These are phyloP conservation scores for Penicillium sp. DNA, from an alignment of 2,329 filamentous ascomycete species.

Conservation along the genomic window DNA sequence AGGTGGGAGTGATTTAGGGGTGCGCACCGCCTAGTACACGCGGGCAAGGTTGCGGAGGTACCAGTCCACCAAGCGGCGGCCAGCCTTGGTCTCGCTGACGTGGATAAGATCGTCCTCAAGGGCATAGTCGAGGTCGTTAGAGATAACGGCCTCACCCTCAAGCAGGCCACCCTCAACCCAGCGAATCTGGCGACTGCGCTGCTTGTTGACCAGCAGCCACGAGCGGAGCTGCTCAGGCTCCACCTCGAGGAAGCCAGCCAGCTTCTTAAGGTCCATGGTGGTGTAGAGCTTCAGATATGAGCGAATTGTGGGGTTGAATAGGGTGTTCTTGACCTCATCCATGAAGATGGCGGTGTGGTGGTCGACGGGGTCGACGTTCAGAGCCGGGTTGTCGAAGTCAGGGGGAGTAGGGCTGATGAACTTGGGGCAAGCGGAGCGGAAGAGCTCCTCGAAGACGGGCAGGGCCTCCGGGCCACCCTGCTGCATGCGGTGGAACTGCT, in stretches of 20 bases:
- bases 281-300: slow-evolving; percentile 99
- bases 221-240: slow-evolving; percentile 93
- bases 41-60: slow-evolving; percentile 95
- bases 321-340: slow-evolving; percentile 99
- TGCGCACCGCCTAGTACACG: slow-evolving; percentile 68
- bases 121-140: slow-evolving; percentile 95
- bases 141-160: slow-evolving; percentile 89
- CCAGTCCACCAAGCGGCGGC: slow-evolving; percentile 96
- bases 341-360: slow-evolving; percentile 98
- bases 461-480: slow-evolving; percentile 93
- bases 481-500: slow-evolving; percentile 96
- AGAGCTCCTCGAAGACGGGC: slow-evolving; percentile 96
- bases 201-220: slow-evolving; percentile 97
- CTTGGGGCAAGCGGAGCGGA: slow-evolving; percentile 96
- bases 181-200: slow-evolving; percentile 93
- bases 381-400: slow-evolving; percentile 94
- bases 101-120: slow-evolving; percentile 97
- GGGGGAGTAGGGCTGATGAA: slow-evolving; percentile 98
- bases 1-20: background rate
- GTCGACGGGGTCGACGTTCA: slow-evolving; percentile 96
- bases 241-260: slow-evolving; percentile 95
- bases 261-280: slow-evolving; percentile 98
- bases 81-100: slow-evolving; percentile 98
- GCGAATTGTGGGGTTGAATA: slow-evolving; percentile 96
- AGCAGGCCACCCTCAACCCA: slow-evolving; percentile 89